Evolutionary conservation across 1,284 basidiomycete genomes (phyloP).

Genomic region (Trichosporon sp.): DNA sequence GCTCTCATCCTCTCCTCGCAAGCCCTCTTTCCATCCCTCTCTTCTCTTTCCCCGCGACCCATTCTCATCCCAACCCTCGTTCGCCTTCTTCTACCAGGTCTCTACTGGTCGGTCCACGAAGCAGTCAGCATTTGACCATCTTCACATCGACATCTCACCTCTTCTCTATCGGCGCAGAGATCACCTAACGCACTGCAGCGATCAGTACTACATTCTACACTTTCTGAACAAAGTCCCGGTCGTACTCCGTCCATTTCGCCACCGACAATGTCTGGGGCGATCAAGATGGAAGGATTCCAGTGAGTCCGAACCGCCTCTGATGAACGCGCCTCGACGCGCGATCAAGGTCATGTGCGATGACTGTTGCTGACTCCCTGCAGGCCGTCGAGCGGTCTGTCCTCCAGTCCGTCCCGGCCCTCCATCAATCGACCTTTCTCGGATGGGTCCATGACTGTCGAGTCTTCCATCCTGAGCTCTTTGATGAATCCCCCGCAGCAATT

Average conservation of each 20-base stretch:
- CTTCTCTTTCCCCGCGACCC: not conserved
- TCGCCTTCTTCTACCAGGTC: not conserved
- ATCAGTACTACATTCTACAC: not conserved
- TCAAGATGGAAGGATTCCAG: slow-evolving; percentile 36
- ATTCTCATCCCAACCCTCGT: not conserved
- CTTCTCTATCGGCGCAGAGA: not conserved
- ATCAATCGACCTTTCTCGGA: slow-evolving; percentile 39
- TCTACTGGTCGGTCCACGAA: not conserved
- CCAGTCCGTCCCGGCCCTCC: slow-evolving; percentile 22
- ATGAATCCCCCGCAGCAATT: slow-evolving; percentile 21
- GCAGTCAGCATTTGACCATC: not conserved
- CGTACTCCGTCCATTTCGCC: not conserved
- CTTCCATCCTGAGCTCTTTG: slow-evolving; percentile 32
- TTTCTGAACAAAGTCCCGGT: not conserved
- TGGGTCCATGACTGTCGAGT: slow-evolving; percentile 41
- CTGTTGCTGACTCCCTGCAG: slow-evolving; percentile 6
- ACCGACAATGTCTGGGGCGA: slow-evolving; percentile 20
- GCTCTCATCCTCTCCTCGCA: not conserved
- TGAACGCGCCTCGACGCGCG: not conserved
- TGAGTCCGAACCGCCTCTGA: slow-evolving; percentile 8
- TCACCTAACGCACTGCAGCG: not conserved
- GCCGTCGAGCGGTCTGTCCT: slow-evolving; percentile 17
- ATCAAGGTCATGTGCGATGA: not conserved
- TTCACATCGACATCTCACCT: not conserved
- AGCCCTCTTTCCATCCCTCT: not conserved